phyloP scores from a whole-genome alignment of 2,329 filamentous ascomycete genomes.

The Tolypocladium paradoxum region DNA sequence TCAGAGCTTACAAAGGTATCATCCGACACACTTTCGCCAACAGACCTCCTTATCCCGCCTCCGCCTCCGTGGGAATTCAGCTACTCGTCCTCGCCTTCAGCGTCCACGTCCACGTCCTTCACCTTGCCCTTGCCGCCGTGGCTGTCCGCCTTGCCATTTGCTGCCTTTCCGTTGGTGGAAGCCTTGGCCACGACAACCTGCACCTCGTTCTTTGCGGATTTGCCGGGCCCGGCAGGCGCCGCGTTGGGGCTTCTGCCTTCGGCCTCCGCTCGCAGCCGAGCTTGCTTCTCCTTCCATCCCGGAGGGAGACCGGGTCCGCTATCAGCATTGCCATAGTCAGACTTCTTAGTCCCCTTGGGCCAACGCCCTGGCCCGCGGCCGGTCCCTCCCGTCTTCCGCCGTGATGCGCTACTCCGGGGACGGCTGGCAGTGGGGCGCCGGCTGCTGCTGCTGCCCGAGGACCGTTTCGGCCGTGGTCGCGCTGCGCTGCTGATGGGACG shows the following conservation, averaged over 20 bases:
- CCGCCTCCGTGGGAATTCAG: background rate
- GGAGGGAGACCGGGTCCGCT: slow-evolving; percentile 55
- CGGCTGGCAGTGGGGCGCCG: slow-evolving; percentile 22
- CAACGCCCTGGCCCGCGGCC: slow-evolving; percentile 54
- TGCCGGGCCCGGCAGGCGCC: slow-evolving; percentile 9
- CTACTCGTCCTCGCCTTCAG: slow-evolving; percentile 23
- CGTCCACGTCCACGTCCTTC: slow-evolving; percentile 19
- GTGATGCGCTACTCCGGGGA: slow-evolving; percentile 30
- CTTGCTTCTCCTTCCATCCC: slow-evolving; percentile 32
- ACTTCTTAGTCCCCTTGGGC: slow-evolving; percentile 59
- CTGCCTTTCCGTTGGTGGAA: slow-evolving; percentile 9
- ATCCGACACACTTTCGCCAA: background rate
- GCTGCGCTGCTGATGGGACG: slow-evolving; percentile 24
- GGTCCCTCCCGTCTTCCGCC: slow-evolving; percentile 49
- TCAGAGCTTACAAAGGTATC: background rate
- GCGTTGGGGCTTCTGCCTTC: slow-evolving; percentile 8
- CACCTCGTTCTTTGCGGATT: slow-evolving; percentile 21
- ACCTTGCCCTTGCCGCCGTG: background rate
- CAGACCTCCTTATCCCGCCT: background rate
- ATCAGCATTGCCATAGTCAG: slow-evolving; percentile 55
- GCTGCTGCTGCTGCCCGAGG: slow-evolving; percentile 16
- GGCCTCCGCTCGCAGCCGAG: slow-evolving; percentile 6
- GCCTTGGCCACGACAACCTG: slow-evolving; percentile 17
- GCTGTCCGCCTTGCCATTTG: slow-evolving; percentile 6
- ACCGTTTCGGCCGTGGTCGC: slow-evolving; percentile 30